These are phyloP conservation scores for Azolla pinnata DNA, from an alignment of 75 land plant species.

Conservation along the genomic window DNA sequence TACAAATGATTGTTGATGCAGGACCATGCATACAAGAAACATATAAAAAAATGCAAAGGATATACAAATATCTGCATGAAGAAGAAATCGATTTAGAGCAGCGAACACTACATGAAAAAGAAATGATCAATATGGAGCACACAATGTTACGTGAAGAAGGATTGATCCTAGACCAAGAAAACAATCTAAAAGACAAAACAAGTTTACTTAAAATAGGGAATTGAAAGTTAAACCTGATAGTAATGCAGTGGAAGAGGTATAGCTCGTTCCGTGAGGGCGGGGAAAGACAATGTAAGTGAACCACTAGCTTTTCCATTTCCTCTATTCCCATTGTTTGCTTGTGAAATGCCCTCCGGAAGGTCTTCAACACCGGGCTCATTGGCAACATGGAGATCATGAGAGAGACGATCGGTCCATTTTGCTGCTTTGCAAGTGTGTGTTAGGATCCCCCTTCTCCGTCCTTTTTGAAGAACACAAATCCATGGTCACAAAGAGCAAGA, in stretches of 20 bases:
- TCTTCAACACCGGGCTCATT: background rate
- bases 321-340: background rate
- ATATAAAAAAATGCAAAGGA: too few relatives aligned
- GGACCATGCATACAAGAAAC: too few relatives aligned
- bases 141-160: too few relatives aligned
- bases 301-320: background rate
- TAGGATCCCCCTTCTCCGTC: background rate
- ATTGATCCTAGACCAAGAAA: too few relatives aligned
- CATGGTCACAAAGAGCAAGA: too few relatives aligned
- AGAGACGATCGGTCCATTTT: conserved; percentile 41
- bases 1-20: too few relatives aligned
- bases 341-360: background rate
- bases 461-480: too few relatives aligned
- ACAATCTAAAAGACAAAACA: background rate
- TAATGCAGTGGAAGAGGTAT: conserved; percentile 66
- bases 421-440: background rate
- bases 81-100: too few relatives aligned
- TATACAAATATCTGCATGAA: too few relatives aligned
- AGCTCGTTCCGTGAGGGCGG: conserved; percentile 24
- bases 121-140: too few relatives aligned
- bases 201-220: background rate
- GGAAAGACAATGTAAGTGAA: background rate
- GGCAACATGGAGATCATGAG: conserved; percentile 24
- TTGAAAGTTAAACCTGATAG: conserved; percentile 38
- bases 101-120: too few relatives aligned